A percentile compares a stretch with the other conserved stretches of the same genome.
Evolutionary conservation across 352 stramenopile genomes (phyloP).

Genomic region (Phytophthora macrochlamydospora): DNA sequence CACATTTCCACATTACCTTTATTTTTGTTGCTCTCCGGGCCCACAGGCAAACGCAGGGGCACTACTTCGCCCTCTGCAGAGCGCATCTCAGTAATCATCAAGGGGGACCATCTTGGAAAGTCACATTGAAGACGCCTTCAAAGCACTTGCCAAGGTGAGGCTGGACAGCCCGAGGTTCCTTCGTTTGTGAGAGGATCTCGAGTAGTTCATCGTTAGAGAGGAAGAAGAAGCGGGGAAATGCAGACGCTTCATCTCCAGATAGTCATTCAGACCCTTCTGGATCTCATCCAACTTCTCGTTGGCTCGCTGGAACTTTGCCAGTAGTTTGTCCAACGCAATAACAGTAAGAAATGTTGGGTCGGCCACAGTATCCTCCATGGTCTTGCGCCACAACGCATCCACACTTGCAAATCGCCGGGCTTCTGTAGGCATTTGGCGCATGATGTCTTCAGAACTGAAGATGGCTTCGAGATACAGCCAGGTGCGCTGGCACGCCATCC

Average conservation of each 20-base stretch:
- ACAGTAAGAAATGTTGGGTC: constrained; percentile 92
- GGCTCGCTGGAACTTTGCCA: constrained; percentile 92
- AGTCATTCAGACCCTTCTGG: constrained; percentile 94
- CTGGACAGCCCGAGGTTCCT: constrained; percentile 92
- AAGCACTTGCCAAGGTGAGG: constrained; percentile 92
- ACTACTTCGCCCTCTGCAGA: constrained; percentile 93
- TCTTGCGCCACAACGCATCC: constrained; percentile 91
- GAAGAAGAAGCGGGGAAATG: constrained; percentile 96
- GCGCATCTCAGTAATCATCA: constrained; percentile 95
- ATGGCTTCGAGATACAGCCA: constrained; percentile 97
- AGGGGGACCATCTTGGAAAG: constrained; percentile 81
- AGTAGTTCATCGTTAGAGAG: constrained; percentile 94
- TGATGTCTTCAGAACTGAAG: constrained; percentile 95
- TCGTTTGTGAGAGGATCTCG: constrained; percentile 94
- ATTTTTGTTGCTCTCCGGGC: constrained; percentile 92
- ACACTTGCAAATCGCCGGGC: constrained; percentile 89
- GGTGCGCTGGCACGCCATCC: constrained; percentile 93
- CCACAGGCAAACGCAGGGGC: constrained; percentile 79
- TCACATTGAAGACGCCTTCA: constrained; percentile 92
- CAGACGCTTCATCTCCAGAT: constrained; percentile 93
- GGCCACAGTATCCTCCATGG: constrained; percentile 89
- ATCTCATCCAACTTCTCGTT: constrained; percentile 96
- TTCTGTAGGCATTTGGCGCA: constrained; percentile 95
- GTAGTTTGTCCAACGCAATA: constrained; percentile 88
- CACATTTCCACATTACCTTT: constrained; percentile 96